phyloP scores from a whole-genome alignment of 306 rosid species.

The Cucurbita argyrosperma region DNA sequence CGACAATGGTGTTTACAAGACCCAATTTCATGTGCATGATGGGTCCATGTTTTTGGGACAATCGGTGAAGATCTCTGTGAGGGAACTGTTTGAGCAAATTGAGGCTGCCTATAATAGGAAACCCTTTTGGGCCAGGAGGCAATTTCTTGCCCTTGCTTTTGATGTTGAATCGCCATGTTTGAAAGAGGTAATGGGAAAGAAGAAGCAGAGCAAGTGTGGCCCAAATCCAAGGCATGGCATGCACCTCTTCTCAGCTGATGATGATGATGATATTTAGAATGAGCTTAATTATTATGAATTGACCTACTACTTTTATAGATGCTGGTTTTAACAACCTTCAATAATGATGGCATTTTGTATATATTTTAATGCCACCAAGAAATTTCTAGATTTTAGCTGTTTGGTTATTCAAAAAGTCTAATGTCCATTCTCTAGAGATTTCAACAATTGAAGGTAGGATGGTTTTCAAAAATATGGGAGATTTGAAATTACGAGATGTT shows the following conservation, averaged over 20 bases:
- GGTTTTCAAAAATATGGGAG: too few relatives aligned
- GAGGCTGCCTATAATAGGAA: neutral
- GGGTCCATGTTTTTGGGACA: neutral
- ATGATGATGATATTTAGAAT: neutral
- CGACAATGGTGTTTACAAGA: neutral
- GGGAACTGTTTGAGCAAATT: slow-evolving; percentile 13
- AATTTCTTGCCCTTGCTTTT: slow-evolving; percentile 16
- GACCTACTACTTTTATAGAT: neutral
- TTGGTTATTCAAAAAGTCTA: too few relatives aligned
- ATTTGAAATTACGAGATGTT: too few relatives aligned
- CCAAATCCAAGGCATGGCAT: slow-evolving; percentile 13
- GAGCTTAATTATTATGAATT: too few relatives aligned
- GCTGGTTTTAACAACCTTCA: neutral
- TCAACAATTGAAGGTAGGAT: neutral
- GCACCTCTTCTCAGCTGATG: neutral
- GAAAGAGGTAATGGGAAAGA: slow-evolving; percentile 5
- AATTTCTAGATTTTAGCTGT: too few relatives aligned
- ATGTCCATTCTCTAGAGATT: neutral
- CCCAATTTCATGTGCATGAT: neutral
- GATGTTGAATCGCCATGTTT: slow-evolving; percentile 12
- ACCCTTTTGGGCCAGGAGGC: slow-evolving; percentile 1
- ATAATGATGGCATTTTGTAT: neutral
- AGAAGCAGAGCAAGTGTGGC: slow-evolving; percentile 17
- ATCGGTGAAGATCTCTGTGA: neutral
- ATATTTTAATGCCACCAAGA: neutral